Conservation (phyloP, 257 asterid species). For the Paulownia fortunei region DNA sequence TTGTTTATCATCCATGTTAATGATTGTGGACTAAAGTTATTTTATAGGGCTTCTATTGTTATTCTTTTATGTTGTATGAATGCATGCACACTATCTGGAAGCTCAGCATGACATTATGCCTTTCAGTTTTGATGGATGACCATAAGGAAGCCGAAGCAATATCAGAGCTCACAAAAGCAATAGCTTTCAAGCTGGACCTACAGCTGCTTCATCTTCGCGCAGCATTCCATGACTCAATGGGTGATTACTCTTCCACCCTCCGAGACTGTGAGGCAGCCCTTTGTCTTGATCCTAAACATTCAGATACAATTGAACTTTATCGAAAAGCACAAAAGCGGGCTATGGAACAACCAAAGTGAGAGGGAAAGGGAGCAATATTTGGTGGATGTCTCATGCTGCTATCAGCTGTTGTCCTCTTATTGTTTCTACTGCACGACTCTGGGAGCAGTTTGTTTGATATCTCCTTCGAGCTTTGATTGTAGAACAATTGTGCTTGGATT, state of each 20-base stretch:
- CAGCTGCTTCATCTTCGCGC: slow-evolving; percentile 94
- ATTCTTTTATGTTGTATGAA: neutral
- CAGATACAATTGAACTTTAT: slow-evolving; percentile 73
- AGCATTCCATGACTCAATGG: slow-evolving; percentile 86
- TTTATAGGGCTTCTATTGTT: neutral
- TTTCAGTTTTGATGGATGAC: slow-evolving; percentile 90
- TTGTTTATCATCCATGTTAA: neutral
- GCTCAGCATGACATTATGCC: neutral
- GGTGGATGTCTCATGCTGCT: slow-evolving; percentile 31
- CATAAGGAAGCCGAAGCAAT: slow-evolving; percentile 87
- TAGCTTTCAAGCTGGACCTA: slow-evolving; percentile 81
- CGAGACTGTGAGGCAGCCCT: slow-evolving; percentile 93
- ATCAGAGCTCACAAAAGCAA: slow-evolving; percentile 77
- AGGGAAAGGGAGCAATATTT: slow-evolving; percentile 34
- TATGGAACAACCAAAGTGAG: slow-evolving; percentile 52
- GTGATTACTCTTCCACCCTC: slow-evolving; percentile 61
- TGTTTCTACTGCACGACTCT: slow-evolving; percentile 36
- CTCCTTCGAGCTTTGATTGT: slow-evolving; percentile 33
- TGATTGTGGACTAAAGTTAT: neutral
- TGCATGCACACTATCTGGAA: neutral
- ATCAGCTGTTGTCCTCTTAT: slow-evolving; percentile 25
- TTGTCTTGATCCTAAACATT: slow-evolving; percentile 79
- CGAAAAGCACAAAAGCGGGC: slow-evolving; percentile 52
- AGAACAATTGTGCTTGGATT: slow-evolving; percentile 39
- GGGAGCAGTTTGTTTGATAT: slow-evolving; percentile 24